Percentiles rank a stretch among this genome's conserved stretches.
Conservation (phyloP, 139 green algal genomes). For the Closterium sp. region DNA sequence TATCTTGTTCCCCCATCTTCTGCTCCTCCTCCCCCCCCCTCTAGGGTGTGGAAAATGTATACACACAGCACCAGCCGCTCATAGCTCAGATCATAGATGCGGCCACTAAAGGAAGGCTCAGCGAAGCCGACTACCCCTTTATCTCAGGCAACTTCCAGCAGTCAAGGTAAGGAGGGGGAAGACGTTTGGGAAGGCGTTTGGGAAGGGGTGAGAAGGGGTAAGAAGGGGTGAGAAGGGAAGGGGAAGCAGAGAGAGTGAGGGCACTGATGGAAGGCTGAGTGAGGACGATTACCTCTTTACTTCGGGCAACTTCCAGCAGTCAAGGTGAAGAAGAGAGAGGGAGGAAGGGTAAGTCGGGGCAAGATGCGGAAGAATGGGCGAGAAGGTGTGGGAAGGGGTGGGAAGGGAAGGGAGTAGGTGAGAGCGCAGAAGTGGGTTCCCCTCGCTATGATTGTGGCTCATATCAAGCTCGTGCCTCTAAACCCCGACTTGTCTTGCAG, state of each 20-base stretch:
- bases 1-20: no score
- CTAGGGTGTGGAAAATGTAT: conserved; percentile 80
- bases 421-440: conserved; percentile 40
- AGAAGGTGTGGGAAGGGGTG: conserved; percentile 41
- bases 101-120: conserved; percentile 69
- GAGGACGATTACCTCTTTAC: conserved; percentile 70
- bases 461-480: no score
- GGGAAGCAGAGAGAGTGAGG: conserved; percentile 73
- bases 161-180: background rate
- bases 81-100: conserved; percentile 75
- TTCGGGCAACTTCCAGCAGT: conserved; percentile 16
- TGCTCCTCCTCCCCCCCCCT: background rate
- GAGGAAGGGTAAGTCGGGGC: no score
- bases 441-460: background rate
- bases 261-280: conserved; percentile 66
- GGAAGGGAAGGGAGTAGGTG: conserved; percentile 65
- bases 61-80: conserved; percentile 91
- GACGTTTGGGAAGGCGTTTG: background rate
- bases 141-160: conserved; percentile 23
- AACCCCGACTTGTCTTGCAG: conserved; percentile 6
- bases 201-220: no score
- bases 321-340: background rate
- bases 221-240: no score
- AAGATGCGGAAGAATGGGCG: background rate
- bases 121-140: conserved; percentile 72